These are phyloP conservation scores for Hypoxylon sp. DNA, from an alignment of 2,329 filamentous ascomycete genomes.

Conservation along the genomic window DNA sequence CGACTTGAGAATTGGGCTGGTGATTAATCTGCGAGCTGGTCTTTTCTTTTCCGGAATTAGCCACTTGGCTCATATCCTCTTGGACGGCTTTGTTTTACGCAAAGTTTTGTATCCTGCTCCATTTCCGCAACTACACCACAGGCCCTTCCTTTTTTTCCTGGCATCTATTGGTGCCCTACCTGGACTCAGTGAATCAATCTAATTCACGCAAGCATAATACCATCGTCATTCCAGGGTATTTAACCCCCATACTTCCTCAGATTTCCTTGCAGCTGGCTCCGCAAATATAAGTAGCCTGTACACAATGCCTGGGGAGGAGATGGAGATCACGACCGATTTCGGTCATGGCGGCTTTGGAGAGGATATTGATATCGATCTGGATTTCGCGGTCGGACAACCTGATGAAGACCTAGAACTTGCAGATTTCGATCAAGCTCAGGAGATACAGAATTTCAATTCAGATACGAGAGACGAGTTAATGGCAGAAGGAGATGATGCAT, in stretches of 20 bases:
- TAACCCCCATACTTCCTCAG: not conserved
- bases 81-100: constrained; percentile 33
- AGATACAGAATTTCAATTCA: constrained; percentile 52
- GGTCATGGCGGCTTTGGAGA: constrained; percentile 51
- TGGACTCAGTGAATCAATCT: constrained; percentile 6
- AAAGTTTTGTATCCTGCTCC: constrained; percentile 1
- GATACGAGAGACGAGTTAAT: constrained; percentile 55
- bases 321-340: constrained; percentile 55
- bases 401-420: constrained; percentile 55
- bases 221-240: not conserved
- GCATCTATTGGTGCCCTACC: constrained; percentile 2
- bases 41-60: constrained; percentile 31
- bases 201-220: constrained; percentile 7
- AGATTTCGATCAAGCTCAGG: constrained; percentile 52
- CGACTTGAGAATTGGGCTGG: not conserved
- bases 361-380: constrained; percentile 56
- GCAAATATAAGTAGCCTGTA: constrained; percentile 1
- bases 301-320: constrained; percentile 55
- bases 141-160: not conserved
- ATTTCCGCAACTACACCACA: not conserved
- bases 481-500: constrained; percentile 55
- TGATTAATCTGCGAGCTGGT: constrained; percentile 2
- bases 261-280: constrained; percentile 3
- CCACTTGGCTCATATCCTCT: constrained; percentile 2
- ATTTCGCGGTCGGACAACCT: constrained; percentile 52